Evolutionary conservation across 306 rosid species (phyloP).

Genomic region (Alnus glutinosa): DNA sequence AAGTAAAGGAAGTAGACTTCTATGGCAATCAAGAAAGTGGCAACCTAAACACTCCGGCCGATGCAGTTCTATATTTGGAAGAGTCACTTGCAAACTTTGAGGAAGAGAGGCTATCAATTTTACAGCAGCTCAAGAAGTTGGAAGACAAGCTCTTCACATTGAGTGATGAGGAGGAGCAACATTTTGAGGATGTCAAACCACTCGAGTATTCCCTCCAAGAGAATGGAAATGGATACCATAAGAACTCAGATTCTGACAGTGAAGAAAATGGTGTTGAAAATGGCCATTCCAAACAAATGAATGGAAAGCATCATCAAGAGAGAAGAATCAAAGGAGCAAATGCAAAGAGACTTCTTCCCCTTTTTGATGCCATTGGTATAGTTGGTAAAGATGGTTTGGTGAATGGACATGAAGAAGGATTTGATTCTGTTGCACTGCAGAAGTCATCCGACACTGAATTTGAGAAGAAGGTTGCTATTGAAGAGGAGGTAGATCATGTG

Average conservation of each 20-base stretch:
- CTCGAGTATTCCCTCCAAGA: constrained; percentile 39
- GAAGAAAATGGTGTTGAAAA: constrained; percentile 57
- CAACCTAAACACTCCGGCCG: constrained; percentile 75
- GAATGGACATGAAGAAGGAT: constrained; percentile 55
- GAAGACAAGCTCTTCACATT: constrained; percentile 85
- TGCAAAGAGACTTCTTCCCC: constrained; percentile 75
- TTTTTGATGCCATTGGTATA: constrained; percentile 59
- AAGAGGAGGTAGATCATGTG: constrained; percentile 71
- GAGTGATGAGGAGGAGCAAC: constrained; percentile 61
- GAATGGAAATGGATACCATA: constrained; percentile 75
- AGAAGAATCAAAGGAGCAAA: constrained; percentile 46
- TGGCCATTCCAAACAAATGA: constrained; percentile 59
- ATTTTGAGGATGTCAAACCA: constrained; percentile 42
- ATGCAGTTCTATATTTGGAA: constrained; percentile 71
- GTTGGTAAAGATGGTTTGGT: constrained; percentile 55
- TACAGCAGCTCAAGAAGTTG: constrained; percentile 74
- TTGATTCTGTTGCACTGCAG: constrained; percentile 32
- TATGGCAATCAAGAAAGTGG: constrained; percentile 49
- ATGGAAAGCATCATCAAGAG: constrained; percentile 64
- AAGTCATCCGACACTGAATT: constrained; percentile 36
- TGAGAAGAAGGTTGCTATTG: constrained; percentile 47
- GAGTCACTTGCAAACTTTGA: constrained; percentile 79
- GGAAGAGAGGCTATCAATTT: constrained; percentile 84
- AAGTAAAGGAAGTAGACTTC: constrained; percentile 65
- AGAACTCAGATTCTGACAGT: constrained; percentile 31